These are phyloP conservation scores for Tetradesmus obliquus DNA, from an alignment of 139 green algal species.

Conservation along the genomic window DNA sequence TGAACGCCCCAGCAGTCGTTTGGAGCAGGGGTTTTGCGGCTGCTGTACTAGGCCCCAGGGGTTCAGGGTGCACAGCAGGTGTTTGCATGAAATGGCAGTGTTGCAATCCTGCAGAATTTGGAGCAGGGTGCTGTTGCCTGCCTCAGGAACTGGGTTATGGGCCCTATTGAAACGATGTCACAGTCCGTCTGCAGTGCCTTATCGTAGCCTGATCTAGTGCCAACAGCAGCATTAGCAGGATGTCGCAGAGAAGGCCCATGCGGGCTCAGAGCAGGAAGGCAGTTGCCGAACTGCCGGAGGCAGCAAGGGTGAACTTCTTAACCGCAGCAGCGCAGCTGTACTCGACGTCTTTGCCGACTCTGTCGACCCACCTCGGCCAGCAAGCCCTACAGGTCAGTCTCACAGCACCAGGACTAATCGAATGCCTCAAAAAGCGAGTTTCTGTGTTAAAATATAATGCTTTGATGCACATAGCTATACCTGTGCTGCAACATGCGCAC, in stretches of 20 bases:
- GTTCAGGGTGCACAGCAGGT: neutral
- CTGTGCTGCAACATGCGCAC: neutral
- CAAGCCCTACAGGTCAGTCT: constrained; percentile 15
- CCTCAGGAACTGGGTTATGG: too few species aligned
- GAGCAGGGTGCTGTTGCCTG: too few species aligned
- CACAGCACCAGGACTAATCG: too few species aligned
- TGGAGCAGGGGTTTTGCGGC: neutral
- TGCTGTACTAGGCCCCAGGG: neutral
- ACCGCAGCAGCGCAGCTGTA: constrained; percentile 28
- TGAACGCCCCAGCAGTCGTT: too few species aligned
- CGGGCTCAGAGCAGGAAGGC: constrained; percentile 4
- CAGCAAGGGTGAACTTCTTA: constrained; percentile 3
- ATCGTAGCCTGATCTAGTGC: neutral
- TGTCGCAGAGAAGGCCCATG: neutral
- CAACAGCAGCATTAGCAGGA: neutral
- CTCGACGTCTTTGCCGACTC: neutral
- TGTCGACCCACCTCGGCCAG: constrained; percentile 37
- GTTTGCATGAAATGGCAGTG: neutral
- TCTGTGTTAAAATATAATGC: neutral
- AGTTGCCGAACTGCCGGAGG: constrained; percentile 17
- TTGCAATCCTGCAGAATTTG: too few species aligned
- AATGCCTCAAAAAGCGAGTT: neutral
- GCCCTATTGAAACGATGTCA: neutral
- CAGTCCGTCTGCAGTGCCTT: neutral
- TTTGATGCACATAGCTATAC: neutral